A percentile compares a stretch with the other conserved stretches of the same genome.
Conservation (phyloP, 2,329 filamentous ascomycete genomes). For the Penicillium sp. region DNA sequence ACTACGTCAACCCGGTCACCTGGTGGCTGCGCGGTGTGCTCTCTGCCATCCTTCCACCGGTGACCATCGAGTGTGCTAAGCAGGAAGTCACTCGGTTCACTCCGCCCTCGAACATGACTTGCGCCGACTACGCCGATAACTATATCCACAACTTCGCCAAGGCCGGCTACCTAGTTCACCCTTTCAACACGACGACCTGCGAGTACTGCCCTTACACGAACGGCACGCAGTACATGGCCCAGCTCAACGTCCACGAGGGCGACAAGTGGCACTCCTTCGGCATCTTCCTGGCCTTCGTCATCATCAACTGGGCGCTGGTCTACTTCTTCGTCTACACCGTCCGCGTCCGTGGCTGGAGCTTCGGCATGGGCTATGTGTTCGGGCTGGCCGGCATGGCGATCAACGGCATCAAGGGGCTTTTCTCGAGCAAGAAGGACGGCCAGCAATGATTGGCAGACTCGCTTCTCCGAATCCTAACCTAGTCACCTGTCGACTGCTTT, state of each 20-base stretch:
- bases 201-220: slow-evolving; percentile 66
- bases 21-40: slow-evolving; percentile 72
- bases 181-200: slow-evolving; percentile 57
- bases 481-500: not conserved
- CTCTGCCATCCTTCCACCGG: slow-evolving; percentile 57
- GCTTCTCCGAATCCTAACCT: not conserved
- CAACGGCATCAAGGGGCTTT: slow-evolving; percentile 30
- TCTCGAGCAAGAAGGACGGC: slow-evolving; percentile 23
- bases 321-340: slow-evolving; percentile 77
- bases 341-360: slow-evolving; percentile 66
- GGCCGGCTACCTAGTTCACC: slow-evolving; percentile 63
- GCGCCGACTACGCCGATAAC: slow-evolving; percentile 59
- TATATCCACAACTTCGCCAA: slow-evolving; percentile 53
- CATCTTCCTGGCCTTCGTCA: slow-evolving; percentile 67
- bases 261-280: slow-evolving; percentile 73
- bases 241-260: slow-evolving; percentile 52
- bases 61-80: slow-evolving; percentile 51
- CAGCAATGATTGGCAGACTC: slow-evolving; percentile 14
- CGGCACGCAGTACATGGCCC: slow-evolving; percentile 65
- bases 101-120: slow-evolving; percentile 63
- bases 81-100: slow-evolving; percentile 65
- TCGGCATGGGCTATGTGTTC: slow-evolving; percentile 63
- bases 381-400: slow-evolving; percentile 45
- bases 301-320: slow-evolving; percentile 68
- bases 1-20: slow-evolving; percentile 65